Evolutionary conservation across 2,329 filamentous ascomycete species (phyloP), one percentile per base, ranked within the genome.

Genomic region (Leptographium radiaticola): DNA sequence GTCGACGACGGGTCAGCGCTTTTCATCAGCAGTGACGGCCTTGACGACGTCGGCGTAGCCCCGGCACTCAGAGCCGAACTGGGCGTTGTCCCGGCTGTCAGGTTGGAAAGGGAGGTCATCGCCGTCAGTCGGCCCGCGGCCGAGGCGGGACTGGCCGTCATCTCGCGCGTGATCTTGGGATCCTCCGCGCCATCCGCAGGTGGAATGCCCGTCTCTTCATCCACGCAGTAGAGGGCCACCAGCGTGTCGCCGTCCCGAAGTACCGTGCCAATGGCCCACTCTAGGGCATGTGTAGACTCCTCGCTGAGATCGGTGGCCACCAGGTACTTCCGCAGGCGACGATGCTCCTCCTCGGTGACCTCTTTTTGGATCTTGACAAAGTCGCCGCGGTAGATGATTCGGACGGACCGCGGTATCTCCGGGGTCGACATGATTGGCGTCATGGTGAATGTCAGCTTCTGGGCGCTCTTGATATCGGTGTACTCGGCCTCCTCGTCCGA

Each of bases 211-310:
- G 76, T 77, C 61, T 97, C 91, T 66, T 97, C 91, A 60, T 96
- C 89, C 30, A 95, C 84, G 55, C 90, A 95, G 70, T 94, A 95
- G 47, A 97, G 88, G 2, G 89, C 89, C 57, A 96, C 83, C 39
- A 98, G 75, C 0, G 91, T 97, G 65, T 98, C 93, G 9, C 93
- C 93, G 61, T 97, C 90, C 49, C 93, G 81, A 34, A 98, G 75
- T 7, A 97, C 89, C 0, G 91, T 97, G 9, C 93, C 93, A 54
- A 98, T 90, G 0, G 91, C 93, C 93, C 93, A 98, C 67, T 98
- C 93, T 36, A 98, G 75, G 1, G 93, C 93, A 66, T 97, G 94
- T 8, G 88, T 87, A 6, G 91, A 90, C 70, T 98, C 93, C 40
- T 93, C 87, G 61, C 90, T 96, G 4, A 97, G 72, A 67, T 98